A percentile compares a stretch with the other conserved stretches of the same genome.
phyloP scores from a whole-genome alignment of 148 eudicot genomes.

The Rhododendron ferrugineum region DNA sequence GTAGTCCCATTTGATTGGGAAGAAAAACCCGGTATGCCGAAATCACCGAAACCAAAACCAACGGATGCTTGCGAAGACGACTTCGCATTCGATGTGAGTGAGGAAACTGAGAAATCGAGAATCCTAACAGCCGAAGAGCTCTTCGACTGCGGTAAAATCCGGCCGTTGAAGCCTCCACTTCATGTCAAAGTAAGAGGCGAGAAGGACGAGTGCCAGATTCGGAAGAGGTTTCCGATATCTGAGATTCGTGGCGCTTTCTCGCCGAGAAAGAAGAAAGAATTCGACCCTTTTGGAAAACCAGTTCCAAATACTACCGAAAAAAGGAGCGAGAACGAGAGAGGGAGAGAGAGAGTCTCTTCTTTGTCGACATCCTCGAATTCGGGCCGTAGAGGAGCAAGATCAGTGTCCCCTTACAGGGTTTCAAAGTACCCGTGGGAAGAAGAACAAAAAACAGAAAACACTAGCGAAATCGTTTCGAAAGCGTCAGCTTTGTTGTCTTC shows the following conservation, averaged over 20 bases:
- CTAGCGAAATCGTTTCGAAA: not conserved
- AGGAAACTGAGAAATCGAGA: conserved; percentile 11
- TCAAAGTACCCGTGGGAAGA: conserved; percentile 48
- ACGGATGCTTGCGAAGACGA: not conserved
- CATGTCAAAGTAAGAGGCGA: not conserved
- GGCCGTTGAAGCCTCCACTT: conserved; percentile 23
- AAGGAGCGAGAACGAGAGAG: conserved; percentile 7
- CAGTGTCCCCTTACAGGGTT: conserved; percentile 49
- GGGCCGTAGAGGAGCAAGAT: conserved; percentile 33
- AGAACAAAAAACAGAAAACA: not conserved
- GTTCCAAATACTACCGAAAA: not conserved
- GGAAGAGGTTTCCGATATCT: not conserved
- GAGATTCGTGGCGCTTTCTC: not conserved
- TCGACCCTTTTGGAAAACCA: not conserved
- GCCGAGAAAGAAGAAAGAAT: not conserved
- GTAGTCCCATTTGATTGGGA: conserved; percentile 2
- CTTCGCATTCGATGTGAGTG: conserved; percentile 30
- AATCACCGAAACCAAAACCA: not conserved
- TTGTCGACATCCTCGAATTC: conserved; percentile 10
- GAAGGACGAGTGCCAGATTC: not conserved
- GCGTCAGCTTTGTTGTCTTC: conserved; percentile 1
- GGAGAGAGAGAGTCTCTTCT: conserved; percentile 20
- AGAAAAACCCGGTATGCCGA: conserved; percentile 10
- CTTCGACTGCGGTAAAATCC: conserved; percentile 46
- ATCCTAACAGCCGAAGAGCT: conserved; percentile 40